These are phyloP conservation scores for Diaporthe citrichinensis DNA, from an alignment of 2,329 filamentous ascomycete species.

Conservation along the genomic window DNA sequence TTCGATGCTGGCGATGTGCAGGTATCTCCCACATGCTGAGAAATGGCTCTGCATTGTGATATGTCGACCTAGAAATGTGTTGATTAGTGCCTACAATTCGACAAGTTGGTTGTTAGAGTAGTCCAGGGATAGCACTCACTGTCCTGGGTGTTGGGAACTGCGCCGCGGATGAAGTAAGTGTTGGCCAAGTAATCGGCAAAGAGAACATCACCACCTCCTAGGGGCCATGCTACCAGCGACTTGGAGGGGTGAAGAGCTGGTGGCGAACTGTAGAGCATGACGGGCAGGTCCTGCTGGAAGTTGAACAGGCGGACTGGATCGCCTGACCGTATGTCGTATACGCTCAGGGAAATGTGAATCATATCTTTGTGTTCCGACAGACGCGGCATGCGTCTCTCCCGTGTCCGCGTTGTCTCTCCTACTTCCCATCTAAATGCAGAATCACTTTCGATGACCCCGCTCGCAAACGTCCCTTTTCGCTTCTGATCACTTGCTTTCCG, in stretches of 20 bases:
- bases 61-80: not conserved
- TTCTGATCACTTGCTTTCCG: not conserved
- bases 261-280: not conserved
- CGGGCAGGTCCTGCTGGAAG: not conserved
- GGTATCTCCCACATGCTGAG: not conserved
- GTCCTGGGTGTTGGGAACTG: not conserved
- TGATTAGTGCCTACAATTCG: not conserved
- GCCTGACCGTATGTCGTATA: not conserved
- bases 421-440: not conserved
- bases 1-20: not conserved
- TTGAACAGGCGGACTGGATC: not conserved
- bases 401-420: not conserved
- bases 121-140: not conserved
- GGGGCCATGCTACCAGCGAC: not conserved
- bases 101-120: not conserved
- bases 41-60: conserved; percentile 1
- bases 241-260: not conserved
- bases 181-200: not conserved
- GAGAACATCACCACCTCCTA: not conserved
- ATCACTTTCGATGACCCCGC: not conserved
- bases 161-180: not conserved
- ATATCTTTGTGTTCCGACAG: not conserved
- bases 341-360: not conserved
- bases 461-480: not conserved
- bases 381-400: not conserved